Base-by-base conservation (phyloP, 768 basidiomycete species). In the Candolleomyces eurysporus region DNA sequence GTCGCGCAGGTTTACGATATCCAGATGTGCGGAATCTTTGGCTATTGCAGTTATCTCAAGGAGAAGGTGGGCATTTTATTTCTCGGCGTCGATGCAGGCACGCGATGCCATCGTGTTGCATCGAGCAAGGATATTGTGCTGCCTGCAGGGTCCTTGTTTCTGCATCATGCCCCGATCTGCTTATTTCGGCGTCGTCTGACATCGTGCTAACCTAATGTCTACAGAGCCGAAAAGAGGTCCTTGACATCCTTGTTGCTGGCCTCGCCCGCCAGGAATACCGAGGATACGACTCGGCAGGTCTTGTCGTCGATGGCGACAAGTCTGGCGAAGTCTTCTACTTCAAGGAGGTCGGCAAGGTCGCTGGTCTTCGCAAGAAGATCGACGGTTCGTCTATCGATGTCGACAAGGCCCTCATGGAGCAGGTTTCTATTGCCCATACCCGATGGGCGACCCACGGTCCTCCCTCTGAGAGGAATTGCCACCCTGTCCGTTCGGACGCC, bases 391-490 rank as follows among this genome's bases (percentile, higher is more conserved):
- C 70, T 64, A 68, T 94, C 67, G 84, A 96, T 73, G 87, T 90
- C 61, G 77, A 82, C 70, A 94, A 92, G 80, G 81, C 84, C 42
- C 89, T 85, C 75, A 71, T 93, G 56, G 87, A 89, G 46, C 95
- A 98, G 77, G 94, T 96, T 49, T 94, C 94, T 43, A 98, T 99
- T 76, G 96, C 96, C 13, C 97, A 99, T 78, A 99, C 97, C 13
- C 92, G 97, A 66, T 99, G 97, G 97, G 97, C 97, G 2, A 99
- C 97, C 19, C 97, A 99, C 72, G 97, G 97, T 42, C 85, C 88
- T 19, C 96, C 95, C 21, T 90, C 89, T 4, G 83, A 86, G 57
- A 74, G 83, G 68, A 99, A 99, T 78, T 98, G 96, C 78, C 97
- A 99, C 75, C 97, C 97, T 58, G 86, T 97, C 68, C 88, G 88